Conservation (phyloP, 1,139 yeast genomes). For the Candida labiduridarum region DNA sequence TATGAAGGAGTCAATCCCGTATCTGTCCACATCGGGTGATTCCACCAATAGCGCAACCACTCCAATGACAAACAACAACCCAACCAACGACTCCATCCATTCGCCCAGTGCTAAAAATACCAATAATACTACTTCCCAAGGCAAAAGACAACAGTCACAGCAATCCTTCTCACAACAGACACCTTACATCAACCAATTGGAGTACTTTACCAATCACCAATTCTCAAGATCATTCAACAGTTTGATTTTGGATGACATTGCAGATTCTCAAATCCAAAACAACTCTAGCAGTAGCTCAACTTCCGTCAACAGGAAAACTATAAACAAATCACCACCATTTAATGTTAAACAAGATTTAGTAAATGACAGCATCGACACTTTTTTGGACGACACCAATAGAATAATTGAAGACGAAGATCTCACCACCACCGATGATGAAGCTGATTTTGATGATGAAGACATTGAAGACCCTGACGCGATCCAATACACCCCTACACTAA, state of each 20-base stretch:
- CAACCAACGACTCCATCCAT: conserved; percentile 5
- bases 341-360: conserved; percentile 37
- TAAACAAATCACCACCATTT: conserved; percentile 49
- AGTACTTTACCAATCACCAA: conserved; percentile 43
- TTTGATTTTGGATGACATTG: conserved; percentile 42
- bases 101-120: conserved; percentile 6
- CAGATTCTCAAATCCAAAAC: not conserved
- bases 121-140: conserved; percentile 1
- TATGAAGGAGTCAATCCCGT: conserved; percentile 7
- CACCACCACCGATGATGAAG: conserved; percentile 20
- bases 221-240: conserved; percentile 50
- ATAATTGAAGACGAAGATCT: conserved; percentile 12
- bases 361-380: conserved; percentile 29
- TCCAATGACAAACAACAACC: conserved; percentile 3
- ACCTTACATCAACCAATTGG: conserved; percentile 23
- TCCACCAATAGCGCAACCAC: conserved; percentile 4
- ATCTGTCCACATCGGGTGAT: conserved; percentile 2
- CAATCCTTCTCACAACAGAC: conserved; percentile 11
- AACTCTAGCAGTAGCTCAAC: not conserved
- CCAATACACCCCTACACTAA: conserved; percentile 8
- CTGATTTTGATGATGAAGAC: conserved; percentile 17
- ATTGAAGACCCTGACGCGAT: conserved; percentile 8
- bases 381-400: conserved; percentile 19
- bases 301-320: conserved; percentile 17
- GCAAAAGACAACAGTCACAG: conserved; percentile 1